phyloP scores from a whole-genome alignment of 305 asterid species.

The Fraxinus angustifolia region DNA sequence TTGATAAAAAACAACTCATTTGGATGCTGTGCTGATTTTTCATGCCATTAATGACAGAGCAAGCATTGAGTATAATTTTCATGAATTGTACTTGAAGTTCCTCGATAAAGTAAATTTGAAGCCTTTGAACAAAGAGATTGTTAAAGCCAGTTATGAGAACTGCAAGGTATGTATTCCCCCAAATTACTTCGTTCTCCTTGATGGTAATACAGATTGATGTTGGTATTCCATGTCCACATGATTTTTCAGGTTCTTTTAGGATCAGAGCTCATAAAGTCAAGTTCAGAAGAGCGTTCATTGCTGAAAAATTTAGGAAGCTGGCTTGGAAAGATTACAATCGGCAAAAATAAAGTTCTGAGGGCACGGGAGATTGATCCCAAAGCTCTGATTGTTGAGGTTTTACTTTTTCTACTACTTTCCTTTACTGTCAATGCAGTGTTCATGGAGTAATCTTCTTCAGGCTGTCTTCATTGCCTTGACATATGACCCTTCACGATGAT shows the following conservation, averaged over 20 bases:
- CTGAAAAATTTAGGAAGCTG: slow-evolving; percentile 97
- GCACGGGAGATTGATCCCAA: slow-evolving; percentile 95
- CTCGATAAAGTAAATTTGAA: slow-evolving; percentile 81
- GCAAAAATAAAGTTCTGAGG: slow-evolving; percentile 86
- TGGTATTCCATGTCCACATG: slow-evolving; percentile 20
- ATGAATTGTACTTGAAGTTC: slow-evolving; percentile 95
- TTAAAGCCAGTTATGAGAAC: slow-evolving; percentile 90
- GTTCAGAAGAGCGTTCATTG: slow-evolving; percentile 92
- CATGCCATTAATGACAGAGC: slow-evolving; percentile 56
- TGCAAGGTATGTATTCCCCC: slow-evolving; percentile 68
- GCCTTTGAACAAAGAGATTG: slow-evolving; percentile 70
- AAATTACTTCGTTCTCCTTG: not conserved
- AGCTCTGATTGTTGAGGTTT: slow-evolving; percentile 80
- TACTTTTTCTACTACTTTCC: slow-evolving; percentile 10
- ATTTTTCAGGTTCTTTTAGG: slow-evolving; percentile 84
- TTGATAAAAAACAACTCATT: not conserved
- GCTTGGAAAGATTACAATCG: slow-evolving; percentile 98
- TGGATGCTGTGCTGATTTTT: slow-evolving; percentile 14
- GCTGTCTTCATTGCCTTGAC: not conserved
- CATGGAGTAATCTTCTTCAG: not conserved
- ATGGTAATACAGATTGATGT: not conserved
- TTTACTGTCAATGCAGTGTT: slow-evolving; percentile 9
- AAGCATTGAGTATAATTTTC: slow-evolving; percentile 95
- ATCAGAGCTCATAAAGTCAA: slow-evolving; percentile 90
- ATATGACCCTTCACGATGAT: slow-evolving; percentile 2